Evolutionary conservation across 2,329 filamentous ascomycete species (phyloP), one percentile per base, ranked within the genome.

Genomic region (Ophiostoma sp.): DNA sequence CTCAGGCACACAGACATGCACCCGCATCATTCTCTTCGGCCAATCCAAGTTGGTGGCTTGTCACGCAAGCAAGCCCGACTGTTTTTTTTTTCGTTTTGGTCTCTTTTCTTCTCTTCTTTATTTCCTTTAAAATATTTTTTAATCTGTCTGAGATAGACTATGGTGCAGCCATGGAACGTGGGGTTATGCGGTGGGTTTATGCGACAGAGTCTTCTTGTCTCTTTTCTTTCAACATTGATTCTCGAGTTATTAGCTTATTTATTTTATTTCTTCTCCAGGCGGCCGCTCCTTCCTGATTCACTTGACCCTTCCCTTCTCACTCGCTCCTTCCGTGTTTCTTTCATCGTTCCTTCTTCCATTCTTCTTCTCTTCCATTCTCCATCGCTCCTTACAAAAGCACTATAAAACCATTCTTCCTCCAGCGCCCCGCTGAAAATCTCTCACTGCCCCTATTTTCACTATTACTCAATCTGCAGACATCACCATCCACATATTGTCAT

Each of bases 121-220:
- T 55, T 12, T 36, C 6, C n/a, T 47, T 47, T 8, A 47, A 36
- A 55, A 55, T 11, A 7, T 11, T 5, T 27, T 9, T 27, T 27
- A 27, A 27, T 27, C 27, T 27, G 27, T 27, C 27, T 27, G 2
- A 27, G 27, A 27, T 27, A 27, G 27, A 27, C 27, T 27, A 27
- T 27, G 27, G 27, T 14, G 49, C 49, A 55, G n/a, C 58, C 40
- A 41, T 40, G 38, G 38, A 62, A 62, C 58, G 58, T 62, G 58
- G 38, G 58, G 58, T 62, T 62, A n/a, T 62, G 58, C 38, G 18
- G 58, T 62, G 58, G 38, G 58, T 38, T 62, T 62, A n/a, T 62
- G 58, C 38, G 18, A 41, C 58, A 55, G 49, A 40, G 58, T 62
- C 58, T 41, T 62, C 38, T 62, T 62, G 2, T 41, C 14, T 40